Base-by-base conservation (phyloP, 805 yeast species). In the Yamadazyma sp. region DNA sequence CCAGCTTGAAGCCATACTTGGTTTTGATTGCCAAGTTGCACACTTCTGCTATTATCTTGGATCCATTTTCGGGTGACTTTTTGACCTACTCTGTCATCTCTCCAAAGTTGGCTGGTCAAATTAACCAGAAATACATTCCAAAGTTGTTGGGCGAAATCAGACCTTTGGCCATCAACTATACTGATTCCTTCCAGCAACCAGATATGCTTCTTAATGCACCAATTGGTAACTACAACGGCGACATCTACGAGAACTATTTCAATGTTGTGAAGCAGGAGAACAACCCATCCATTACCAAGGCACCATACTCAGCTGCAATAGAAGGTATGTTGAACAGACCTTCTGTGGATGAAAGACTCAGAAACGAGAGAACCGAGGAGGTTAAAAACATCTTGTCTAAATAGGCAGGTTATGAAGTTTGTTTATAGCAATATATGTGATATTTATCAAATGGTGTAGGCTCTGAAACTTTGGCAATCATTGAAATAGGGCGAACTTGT, bases 191-290 rank as follows among this genome's bases (percentile, higher is more conserved):
- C 66, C 65, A 63, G 57, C 58, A 57, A 53, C 53, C 72, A 6
- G 74, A 69, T 48, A 64, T 59, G 65, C 41, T 68, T 47, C 53
- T 68, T 38, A 65, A 67, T 55, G 60, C 74, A 5, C 60, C 66
- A 21, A 57, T 69, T 36, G 74, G 71, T 35, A 57, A 57, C 42
- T 68, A 60, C 53, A 60, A 68, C 44, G 74, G 74, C 45, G 60
- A 68, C 51, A 56, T 68, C 40, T 68, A 68, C 47, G 67, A 67
- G 48, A 67, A 68, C 55, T 67, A 67, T 54, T 64, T 65, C 53
- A 45, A 46, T 11, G 52, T 50, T 13, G 69, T 67, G 24, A 67
- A 67, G 50, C 35, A 41, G 17, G 50, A 56, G 40, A 64, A 68
- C 50, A 57, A 62, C 34, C 63, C 67, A 37, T 43, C 47, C 23